These are phyloP conservation scores for Pichia kluyveri DNA, from an alignment of 805 yeast genomes.

Conservation along the genomic window DNA sequence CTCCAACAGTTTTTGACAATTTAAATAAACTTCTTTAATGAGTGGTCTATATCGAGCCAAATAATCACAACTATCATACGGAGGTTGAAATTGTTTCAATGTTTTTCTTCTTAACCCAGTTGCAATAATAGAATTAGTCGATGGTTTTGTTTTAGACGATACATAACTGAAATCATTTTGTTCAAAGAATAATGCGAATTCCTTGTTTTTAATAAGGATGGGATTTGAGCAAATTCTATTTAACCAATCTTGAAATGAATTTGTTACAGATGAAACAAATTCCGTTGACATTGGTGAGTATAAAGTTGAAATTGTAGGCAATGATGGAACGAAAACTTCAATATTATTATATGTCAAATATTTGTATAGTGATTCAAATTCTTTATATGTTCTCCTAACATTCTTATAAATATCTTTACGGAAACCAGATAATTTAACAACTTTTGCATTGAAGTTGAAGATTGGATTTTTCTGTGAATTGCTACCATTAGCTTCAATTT, in stretches of 20 bases:
- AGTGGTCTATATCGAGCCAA: slow-evolving; percentile 81
- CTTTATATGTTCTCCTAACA: slow-evolving; percentile 72
- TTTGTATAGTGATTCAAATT: slow-evolving; percentile 65
- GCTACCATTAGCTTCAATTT: slow-evolving; percentile 57
- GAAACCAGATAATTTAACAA: slow-evolving; percentile 59
- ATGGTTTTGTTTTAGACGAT: slow-evolving; percentile 31
- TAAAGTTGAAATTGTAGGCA: slow-evolving; percentile 67
- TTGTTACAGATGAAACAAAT: slow-evolving; percentile 48
- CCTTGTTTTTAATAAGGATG: slow-evolving; percentile 78
- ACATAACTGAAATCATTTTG: slow-evolving; percentile 30
- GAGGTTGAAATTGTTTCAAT: slow-evolving; percentile 83
- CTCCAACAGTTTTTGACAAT: slow-evolving; percentile 44
- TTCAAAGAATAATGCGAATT: slow-evolving; percentile 60
- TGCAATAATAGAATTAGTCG: slow-evolving; percentile 43
- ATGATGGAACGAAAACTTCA: slow-evolving; percentile 87
- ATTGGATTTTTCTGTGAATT: slow-evolving; percentile 67
- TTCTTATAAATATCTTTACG: slow-evolving; percentile 63
- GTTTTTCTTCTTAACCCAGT: slow-evolving; percentile 85
- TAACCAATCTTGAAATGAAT: slow-evolving; percentile 78
- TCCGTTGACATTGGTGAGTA: slow-evolving; percentile 84
- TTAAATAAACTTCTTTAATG: slow-evolving; percentile 65
- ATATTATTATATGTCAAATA: slow-evolving; percentile 75
- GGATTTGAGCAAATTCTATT: slow-evolving; percentile 66
- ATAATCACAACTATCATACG: slow-evolving; percentile 77
- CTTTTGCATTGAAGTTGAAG: slow-evolving; percentile 55